Percentiles rank a stretch among this genome's conserved stretches.
These are phyloP conservation scores for Filobasidium uniguttulatum DNA, from an alignment of 1,284 basidiomycete genomes.

Conservation along the genomic window DNA sequence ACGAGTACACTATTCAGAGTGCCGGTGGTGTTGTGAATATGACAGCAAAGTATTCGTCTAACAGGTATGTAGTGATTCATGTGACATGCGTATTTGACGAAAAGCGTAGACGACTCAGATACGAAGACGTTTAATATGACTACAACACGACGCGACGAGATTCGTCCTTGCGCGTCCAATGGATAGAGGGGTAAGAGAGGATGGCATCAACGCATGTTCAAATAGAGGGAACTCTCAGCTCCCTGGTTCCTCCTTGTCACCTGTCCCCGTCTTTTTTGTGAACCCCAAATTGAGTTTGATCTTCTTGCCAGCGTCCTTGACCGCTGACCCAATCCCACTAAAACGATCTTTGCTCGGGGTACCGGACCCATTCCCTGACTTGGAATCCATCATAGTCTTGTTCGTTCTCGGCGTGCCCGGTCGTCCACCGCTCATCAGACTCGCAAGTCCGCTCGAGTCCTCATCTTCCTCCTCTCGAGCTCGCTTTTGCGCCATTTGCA, in stretches of 20 bases:
- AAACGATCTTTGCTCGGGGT: constrained; percentile 7
- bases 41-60: too few relatives aligned
- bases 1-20: too few relatives aligned
- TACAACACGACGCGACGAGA: too few relatives aligned
- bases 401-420: constrained; percentile 14
- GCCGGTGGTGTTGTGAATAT: too few relatives aligned
- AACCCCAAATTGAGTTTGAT: constrained; percentile 47
- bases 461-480: constrained; percentile 55
- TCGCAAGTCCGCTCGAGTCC: constrained; percentile 51
- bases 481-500: constrained; percentile 52
- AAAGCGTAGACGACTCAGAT: too few relatives aligned
- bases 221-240: too few relatives aligned
- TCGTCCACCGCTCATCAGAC: constrained; percentile 43
- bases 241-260: neutral
- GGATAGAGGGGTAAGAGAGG: too few relatives aligned
- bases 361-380: constrained; percentile 13
- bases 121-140: too few relatives aligned
- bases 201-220: too few relatives aligned
- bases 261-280: constrained; percentile 5
- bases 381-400: constrained; percentile 7
- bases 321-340: constrained; percentile 36
- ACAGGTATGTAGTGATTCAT: too few relatives aligned
- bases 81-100: too few relatives aligned
- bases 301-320: constrained; percentile 57
- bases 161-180: too few relatives aligned